These are phyloP conservation scores for Aspergillus oerlinghausenensis DNA, from an alignment of 2,329 filamentous ascomycete genomes.

Conservation along the genomic window DNA sequence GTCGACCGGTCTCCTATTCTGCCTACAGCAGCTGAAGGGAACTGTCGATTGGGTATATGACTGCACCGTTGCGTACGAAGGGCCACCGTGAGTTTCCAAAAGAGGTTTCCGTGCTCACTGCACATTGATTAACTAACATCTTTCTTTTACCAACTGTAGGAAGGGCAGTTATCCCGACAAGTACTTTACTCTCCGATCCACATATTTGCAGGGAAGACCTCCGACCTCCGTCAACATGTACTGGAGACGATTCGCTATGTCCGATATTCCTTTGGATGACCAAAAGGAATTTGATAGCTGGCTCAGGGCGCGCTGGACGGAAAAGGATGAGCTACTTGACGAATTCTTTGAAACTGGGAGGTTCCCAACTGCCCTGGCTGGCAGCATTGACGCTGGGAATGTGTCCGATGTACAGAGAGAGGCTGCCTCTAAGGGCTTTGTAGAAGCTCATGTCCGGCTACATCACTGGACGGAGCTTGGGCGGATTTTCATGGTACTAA, in stretches of 20 bases:
- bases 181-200: slow-evolving; percentile 79
- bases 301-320: slow-evolving; percentile 81
- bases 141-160: slow-evolving; percentile 36
- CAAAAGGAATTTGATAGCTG: slow-evolving; percentile 73
- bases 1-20: slow-evolving; percentile 58
- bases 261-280: slow-evolving; percentile 74
- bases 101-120: neutral
- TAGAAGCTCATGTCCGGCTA: slow-evolving; percentile 41
- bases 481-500: slow-evolving; percentile 41
- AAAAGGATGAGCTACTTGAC: slow-evolving; percentile 87
- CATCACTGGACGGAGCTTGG: slow-evolving; percentile 41
- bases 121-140: slow-evolving; percentile 1
- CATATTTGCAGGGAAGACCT: slow-evolving; percentile 80
- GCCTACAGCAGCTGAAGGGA: slow-evolving; percentile 53
- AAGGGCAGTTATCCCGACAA: slow-evolving; percentile 83
- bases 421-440: slow-evolving; percentile 35
- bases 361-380: slow-evolving; percentile 67
- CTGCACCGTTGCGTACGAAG: slow-evolving; percentile 93
- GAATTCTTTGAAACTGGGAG: slow-evolving; percentile 71
- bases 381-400: slow-evolving; percentile 45
- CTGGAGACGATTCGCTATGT: slow-evolving; percentile 80
- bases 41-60: slow-evolving; percentile 63
- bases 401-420: slow-evolving; percentile 24
- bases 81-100: slow-evolving; percentile 67
- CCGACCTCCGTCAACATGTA: slow-evolving; percentile 96